A percentile compares a stretch with the other conserved stretches of the same genome.
Conservation (phyloP, 192 early-diverging fungal species). For the Coemansia sp. region DNA sequence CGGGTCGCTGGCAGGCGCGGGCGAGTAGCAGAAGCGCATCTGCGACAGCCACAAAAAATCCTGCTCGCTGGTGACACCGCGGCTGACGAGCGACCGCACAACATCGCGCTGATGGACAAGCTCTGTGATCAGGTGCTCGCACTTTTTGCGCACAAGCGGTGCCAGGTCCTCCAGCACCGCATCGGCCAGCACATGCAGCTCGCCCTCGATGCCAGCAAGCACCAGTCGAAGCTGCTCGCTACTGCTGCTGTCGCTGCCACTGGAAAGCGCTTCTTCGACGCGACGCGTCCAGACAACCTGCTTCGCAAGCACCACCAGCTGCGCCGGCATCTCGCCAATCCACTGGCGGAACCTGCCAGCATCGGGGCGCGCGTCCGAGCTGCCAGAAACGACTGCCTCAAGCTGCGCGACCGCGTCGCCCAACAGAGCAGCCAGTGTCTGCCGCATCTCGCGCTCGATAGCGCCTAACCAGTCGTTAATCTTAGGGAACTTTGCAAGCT, state of each 20-base stretch:
- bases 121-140: constrained; percentile 98
- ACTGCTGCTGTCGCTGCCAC: constrained; percentile 24
- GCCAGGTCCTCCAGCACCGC: constrained; percentile 88
- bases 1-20: constrained; percentile 60
- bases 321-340: constrained; percentile 89
- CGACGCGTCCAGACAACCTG: constrained; percentile 89
- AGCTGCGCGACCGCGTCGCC: constrained; percentile 73
- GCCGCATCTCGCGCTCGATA: constrained; percentile 93
- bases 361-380: constrained; percentile 46
- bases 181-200: constrained; percentile 86
- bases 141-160: constrained; percentile 85
- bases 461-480: constrained; percentile 98
- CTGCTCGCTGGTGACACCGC: constrained; percentile 57
- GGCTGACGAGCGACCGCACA: constrained; percentile 65
- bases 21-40: constrained; percentile 86
- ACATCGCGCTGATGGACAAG: constrained; percentile 98
- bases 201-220: constrained; percentile 65
- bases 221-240: constrained; percentile 56
- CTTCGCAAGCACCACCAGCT: constrained; percentile 87
- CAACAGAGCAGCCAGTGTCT: constrained; percentile 77
- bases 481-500: constrained; percentile 79
- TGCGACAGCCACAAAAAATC: constrained; percentile 97
- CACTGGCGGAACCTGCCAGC: constrained; percentile 69
- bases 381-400: constrained; percentile 60
- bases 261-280: constrained; percentile 78